Evolutionary conservation across 768 basidiomycete species (phyloP).

Genomic region (Tremella mesenterica): DNA sequence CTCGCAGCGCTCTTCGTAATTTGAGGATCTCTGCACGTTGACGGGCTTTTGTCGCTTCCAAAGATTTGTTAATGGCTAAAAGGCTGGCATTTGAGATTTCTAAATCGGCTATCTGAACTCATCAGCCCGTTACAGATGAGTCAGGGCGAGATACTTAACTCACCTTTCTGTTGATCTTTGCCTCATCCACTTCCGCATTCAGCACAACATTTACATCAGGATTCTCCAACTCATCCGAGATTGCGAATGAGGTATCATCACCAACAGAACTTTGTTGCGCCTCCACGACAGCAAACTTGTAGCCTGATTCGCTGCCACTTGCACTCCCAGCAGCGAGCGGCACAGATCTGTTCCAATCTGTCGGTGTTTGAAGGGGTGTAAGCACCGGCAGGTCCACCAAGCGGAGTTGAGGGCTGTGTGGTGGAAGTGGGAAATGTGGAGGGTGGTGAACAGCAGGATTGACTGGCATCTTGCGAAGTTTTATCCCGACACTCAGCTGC

Average conservation of each 20-base stretch:
- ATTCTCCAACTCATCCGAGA: constrained; percentile 1
- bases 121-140: background rate
- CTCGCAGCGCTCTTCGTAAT: constrained; percentile 26
- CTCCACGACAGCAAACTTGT: too few relatives aligned
- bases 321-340: too few relatives aligned
- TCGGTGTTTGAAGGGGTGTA: constrained; percentile 14
- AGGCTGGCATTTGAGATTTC: constrained; percentile 42
- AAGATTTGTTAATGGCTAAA: constrained; percentile 37
- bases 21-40: constrained; percentile 34
- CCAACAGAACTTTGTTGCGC: too few relatives aligned
- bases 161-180: constrained; percentile 32
- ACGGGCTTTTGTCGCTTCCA: constrained; percentile 36
- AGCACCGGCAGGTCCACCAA: constrained; percentile 20
- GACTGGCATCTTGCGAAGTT: background rate
- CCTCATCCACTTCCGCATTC: constrained; percentile 25
- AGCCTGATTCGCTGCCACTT: too few relatives aligned
- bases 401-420: constrained; percentile 16
- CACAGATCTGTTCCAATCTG: too few relatives aligned
- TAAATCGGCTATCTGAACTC: constrained; percentile 37
- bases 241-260: too few relatives aligned
- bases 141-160: background rate
- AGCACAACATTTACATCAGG: constrained; percentile 1
- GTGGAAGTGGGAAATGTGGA: constrained; percentile 6
- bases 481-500: background rate
- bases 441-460: constrained; percentile 3